A percentile compares a stretch with the other conserved stretches of the same genome.
phyloP scores from a whole-genome alignment of 345 rosid species.

The Lumnitzera littorea region DNA sequence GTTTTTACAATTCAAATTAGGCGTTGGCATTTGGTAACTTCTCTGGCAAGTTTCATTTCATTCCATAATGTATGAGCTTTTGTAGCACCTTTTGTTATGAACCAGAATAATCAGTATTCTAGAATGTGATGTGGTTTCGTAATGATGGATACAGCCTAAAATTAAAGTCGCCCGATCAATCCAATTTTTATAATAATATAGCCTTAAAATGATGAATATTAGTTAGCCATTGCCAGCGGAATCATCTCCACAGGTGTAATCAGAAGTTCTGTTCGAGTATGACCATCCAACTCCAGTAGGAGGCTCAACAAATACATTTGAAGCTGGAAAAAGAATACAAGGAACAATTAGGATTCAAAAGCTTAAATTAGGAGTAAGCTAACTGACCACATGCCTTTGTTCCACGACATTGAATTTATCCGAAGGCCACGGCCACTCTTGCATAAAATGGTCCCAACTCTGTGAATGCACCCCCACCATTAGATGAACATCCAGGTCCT shows the following conservation, averaged over 20 bases:
- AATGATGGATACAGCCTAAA: too few species aligned
- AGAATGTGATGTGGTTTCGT: too few species aligned
- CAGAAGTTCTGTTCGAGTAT: slow-evolving; percentile 71
- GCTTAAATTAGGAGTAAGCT: background rate
- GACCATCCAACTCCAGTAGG: slow-evolving; percentile 99
- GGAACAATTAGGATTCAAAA: background rate
- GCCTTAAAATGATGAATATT: too few species aligned
- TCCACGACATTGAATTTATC: slow-evolving; percentile 83
- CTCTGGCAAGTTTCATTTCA: too few species aligned
- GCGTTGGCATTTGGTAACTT: too few species aligned
- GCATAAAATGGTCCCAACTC: slow-evolving; percentile 95
- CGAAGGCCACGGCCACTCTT: slow-evolving; percentile 65
- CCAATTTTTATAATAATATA: too few species aligned
- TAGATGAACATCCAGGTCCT: slow-evolving; percentile 96
- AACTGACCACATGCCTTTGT: slow-evolving; percentile 42
- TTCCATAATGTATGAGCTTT: too few species aligned
- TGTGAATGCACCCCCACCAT: slow-evolving; percentile 94
- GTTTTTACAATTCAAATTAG: too few species aligned
- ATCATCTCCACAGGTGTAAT: slow-evolving; percentile 66
- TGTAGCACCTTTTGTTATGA: too few species aligned
- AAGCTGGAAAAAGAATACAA: slow-evolving; percentile 31
- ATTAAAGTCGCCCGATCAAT: too few species aligned
- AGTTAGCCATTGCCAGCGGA: slow-evolving; percentile 38
- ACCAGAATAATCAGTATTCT: background rate
- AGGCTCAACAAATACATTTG: slow-evolving; percentile 90